Base-by-base conservation (phyloP, 176 grass and related monocot genomes). In the Eleusine coracana region DNA sequence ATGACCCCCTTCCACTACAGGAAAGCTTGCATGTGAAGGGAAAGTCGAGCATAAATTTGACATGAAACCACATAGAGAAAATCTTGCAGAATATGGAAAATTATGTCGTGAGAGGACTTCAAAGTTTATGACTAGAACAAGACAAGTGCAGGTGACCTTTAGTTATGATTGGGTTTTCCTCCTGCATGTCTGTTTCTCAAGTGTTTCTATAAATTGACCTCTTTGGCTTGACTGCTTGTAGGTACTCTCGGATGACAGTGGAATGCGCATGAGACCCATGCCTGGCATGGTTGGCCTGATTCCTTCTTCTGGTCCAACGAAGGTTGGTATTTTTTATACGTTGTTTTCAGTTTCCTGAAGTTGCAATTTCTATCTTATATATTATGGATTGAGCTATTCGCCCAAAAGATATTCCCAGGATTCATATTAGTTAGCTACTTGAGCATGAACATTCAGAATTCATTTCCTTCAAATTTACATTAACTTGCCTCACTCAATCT, bases 31-130 rank as follows among this genome's bases (percentile, higher is more conserved):
- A 74, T 76, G 87, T 23, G 90, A 97, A 85, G 92, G 94, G 62
- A 94, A 92, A 80, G 94, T 94, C 10, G 92, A 90, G 58, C 74
- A 94, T 63, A 97, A 94, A 83, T 97, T 97, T 90, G 94, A 94
- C 77, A 92, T 97, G 92, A 82, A 97, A 79, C 94, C 88, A 8
- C 92, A 94, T 70, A 91, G 81, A 80, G 94, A 97, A 82, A 97
- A 97, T 87, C 88, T 97, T 67, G 74, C 45, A 45, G 81, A 97
- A 10, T 97, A 97, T 85, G 88, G 92, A 25, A 97, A 92, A 82
- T 89, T 97, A 54, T 92, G 92, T 34, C 91, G 92, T 69, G 92
- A 92, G 85, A 97, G 94, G 63, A 94, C 94, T 44, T 77, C 87
- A 23, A 92, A 78, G 62, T 94, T 72, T 65, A 97, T 87, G 90